Conservation (phyloP, 1,284 basidiomycete species). For the Sutorius eximius region DNA sequence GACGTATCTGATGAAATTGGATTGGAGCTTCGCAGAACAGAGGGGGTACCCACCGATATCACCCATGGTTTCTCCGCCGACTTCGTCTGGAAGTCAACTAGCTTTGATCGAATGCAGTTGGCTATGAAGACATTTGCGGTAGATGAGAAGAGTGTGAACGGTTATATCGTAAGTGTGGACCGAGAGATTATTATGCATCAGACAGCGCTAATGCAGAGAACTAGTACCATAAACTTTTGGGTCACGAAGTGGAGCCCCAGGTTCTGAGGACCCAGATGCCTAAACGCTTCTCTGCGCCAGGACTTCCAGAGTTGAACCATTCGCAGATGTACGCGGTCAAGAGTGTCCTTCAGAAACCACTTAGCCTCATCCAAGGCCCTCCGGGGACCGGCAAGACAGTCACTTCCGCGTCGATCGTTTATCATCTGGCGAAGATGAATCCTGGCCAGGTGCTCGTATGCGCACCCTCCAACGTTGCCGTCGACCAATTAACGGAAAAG, state of each 20-base stretch:
- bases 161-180: slow-evolving; percentile 74
- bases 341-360: slow-evolving; percentile 96
- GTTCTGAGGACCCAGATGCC: slow-evolving; percentile 92
- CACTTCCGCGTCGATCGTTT: slow-evolving; percentile 98
- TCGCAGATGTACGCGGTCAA: slow-evolving; percentile 99
- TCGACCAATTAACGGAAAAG: slow-evolving; percentile 98
- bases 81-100: slow-evolving; percentile 99
- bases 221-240: slow-evolving; percentile 96
- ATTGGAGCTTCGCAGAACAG: slow-evolving; percentile 86
- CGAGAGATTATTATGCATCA: neutral
- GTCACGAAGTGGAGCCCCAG: slow-evolving; percentile 93
- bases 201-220: slow-evolving; percentile 13
- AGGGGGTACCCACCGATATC: slow-evolving; percentile 94
- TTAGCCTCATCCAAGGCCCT: slow-evolving; percentile 97
- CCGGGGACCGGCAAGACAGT: slow-evolving; percentile 99
- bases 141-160: slow-evolving; percentile 98
- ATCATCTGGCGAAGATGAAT: slow-evolving; percentile 99
- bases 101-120: slow-evolving; percentile 98
- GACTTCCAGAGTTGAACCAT: slow-evolving; percentile 97
- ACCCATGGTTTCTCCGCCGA: slow-evolving; percentile 95
- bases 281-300: slow-evolving; percentile 94
- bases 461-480: slow-evolving; percentile 98
- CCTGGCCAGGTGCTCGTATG: slow-evolving; percentile 98
- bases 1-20: slow-evolving; percentile 98
- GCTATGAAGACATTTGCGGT: slow-evolving; percentile 99